Conservation (phyloP, 179 eudicot species). For the Drosera spatulata region DNA sequence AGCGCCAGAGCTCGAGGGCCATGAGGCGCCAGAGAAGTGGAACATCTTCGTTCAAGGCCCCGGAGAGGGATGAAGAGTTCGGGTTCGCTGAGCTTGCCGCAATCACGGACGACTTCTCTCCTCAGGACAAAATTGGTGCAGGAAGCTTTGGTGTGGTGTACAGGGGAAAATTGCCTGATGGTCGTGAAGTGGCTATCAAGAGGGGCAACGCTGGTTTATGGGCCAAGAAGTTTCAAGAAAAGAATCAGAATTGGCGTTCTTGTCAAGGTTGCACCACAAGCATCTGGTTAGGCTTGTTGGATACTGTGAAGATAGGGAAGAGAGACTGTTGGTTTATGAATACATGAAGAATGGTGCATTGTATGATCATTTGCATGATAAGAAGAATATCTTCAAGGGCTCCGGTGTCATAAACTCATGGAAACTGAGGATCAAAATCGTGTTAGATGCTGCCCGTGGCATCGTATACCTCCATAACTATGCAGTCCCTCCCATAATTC, state of each 20-base stretch:
- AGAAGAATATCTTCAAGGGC: slow-evolving; percentile 47
- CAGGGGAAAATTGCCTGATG: slow-evolving; percentile 63
- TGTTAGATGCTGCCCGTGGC: slow-evolving; percentile 83
- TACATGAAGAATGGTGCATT: slow-evolving; percentile 90
- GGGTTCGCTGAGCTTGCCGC: slow-evolving; percentile 50
- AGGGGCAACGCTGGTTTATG: slow-evolving; percentile 51
- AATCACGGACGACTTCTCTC: slow-evolving; percentile 61
- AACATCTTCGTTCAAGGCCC: slow-evolving; percentile 54
- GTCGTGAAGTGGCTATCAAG: slow-evolving; percentile 91
- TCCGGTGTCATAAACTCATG: slow-evolving; percentile 60
- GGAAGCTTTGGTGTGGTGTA: slow-evolving; percentile 94
- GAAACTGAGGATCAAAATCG: slow-evolving; percentile 79
- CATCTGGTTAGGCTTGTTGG: slow-evolving; percentile 92
- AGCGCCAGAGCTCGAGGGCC: slow-evolving; percentile 58
- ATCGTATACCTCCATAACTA: slow-evolving; percentile 89
- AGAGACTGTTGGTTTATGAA: slow-evolving; percentile 79
- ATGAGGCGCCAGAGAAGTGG: slow-evolving; percentile 84
- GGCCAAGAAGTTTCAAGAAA: slow-evolving; percentile 68
- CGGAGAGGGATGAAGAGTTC: slow-evolving; percentile 73
- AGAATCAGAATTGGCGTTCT: slow-evolving; percentile 75
- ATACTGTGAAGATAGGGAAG: slow-evolving; percentile 83
- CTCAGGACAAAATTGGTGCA: slow-evolving; percentile 75
- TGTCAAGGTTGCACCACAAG: slow-evolving; percentile 88
- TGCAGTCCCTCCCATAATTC: slow-evolving; percentile 93
- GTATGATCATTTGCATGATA: slow-evolving; percentile 67